Conservation (phyloP, 1,284 basidiomycete species). For the Gomphus bonarii region DNA sequence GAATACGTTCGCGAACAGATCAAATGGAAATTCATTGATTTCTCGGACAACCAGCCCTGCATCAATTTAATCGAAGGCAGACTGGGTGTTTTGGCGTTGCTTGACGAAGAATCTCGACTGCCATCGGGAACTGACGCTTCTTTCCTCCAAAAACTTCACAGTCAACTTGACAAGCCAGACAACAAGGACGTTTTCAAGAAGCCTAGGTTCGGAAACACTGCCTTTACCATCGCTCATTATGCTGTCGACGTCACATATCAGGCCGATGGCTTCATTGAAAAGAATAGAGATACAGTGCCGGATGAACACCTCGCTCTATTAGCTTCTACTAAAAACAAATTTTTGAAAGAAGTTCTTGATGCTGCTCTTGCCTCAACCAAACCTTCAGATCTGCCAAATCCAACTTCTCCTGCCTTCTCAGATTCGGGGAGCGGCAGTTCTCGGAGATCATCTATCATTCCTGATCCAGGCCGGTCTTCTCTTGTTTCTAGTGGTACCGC, state of each 20-base stretch:
- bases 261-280: conserved; percentile 96
- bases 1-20: conserved; percentile 98
- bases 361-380: conserved; percentile 72
- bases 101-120: conserved; percentile 97
- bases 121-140: conserved; percentile 90
- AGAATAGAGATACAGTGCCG: conserved; percentile 97
- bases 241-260: conserved; percentile 98
- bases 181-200: conserved; percentile 94
- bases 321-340: conserved; percentile 78
- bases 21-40: conserved; percentile 99
- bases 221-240: conserved; percentile 98
- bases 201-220: conserved; percentile 92
- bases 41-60: conserved; percentile 97
- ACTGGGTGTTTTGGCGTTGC: conserved; percentile 86
- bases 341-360: conserved; percentile 92
- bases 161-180: conserved; percentile 77
- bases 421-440: conserved; percentile 66
- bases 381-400: conserved; percentile 48
- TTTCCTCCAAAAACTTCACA: conserved; percentile 90
- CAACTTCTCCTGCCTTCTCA: conserved; percentile 60
- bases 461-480: conserved; percentile 73
- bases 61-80: conserved; percentile 98
- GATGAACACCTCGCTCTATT: conserved; percentile 93
- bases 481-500: conserved; percentile 43
- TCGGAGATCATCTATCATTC: conserved; percentile 71